phyloP scores from a whole-genome alignment of 2,329 filamentous ascomycete genomes.

The Colletotrichum sp. region DNA sequence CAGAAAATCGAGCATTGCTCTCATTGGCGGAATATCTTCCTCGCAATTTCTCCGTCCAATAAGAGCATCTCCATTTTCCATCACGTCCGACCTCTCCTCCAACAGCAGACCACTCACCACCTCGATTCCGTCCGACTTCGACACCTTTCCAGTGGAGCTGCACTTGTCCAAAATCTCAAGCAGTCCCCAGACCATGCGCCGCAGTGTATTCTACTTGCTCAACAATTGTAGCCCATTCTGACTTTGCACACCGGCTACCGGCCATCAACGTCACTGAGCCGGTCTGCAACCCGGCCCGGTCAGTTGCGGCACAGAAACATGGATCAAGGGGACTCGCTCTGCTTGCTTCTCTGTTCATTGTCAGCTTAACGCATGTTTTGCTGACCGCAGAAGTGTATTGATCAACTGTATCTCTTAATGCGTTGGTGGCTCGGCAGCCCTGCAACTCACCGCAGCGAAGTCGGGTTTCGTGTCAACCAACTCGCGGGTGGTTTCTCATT shows the following conservation, averaged over 20 bases:
- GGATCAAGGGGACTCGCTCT: neutral
- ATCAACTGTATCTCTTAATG: neutral
- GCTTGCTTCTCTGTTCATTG: neutral
- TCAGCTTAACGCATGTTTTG: neutral
- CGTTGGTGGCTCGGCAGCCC: neutral
- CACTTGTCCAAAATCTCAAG: neutral
- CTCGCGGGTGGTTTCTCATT: neutral
- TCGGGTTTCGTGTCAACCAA: neutral
- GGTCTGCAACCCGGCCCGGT: neutral
- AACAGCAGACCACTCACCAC: neutral
- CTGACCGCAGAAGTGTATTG: neutral
- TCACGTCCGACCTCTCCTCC: neutral
- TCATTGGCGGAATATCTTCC: slow-evolving; percentile 14
- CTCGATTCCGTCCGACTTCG: neutral
- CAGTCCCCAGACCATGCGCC: neutral
- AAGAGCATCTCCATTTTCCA: neutral
- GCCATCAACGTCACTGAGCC: neutral
- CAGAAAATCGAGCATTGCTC: neutral
- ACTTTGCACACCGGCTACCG: neutral
- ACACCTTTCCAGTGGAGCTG: neutral
- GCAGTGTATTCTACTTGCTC: neutral
- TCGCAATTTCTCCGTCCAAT: slow-evolving; percentile 16
- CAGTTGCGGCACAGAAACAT: neutral
- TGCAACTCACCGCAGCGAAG: neutral
- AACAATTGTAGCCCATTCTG: neutral